These are phyloP conservation scores for Cryptosporidium muris DNA, from an alignment of 169 alveolate genomes.

Conservation along the genomic window DNA sequence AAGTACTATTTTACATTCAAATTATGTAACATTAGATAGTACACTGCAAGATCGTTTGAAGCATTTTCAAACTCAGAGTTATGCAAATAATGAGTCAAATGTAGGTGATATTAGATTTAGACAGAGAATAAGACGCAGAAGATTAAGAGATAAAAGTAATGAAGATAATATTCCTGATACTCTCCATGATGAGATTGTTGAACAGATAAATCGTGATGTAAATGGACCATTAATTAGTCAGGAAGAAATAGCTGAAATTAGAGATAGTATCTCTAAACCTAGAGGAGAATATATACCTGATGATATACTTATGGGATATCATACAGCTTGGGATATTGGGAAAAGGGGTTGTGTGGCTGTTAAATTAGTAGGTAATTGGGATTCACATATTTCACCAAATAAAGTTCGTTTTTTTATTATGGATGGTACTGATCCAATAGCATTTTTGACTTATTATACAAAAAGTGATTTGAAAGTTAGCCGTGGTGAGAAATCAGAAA, in stretches of 20 bases:
- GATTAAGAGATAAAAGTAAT: constrained; percentile 41
- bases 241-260: constrained; percentile 69
- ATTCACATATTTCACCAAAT: constrained; percentile 70
- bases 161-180: constrained; percentile 52
- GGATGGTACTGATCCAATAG: constrained; percentile 79
- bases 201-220: constrained; percentile 47
- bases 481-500: constrained; percentile 67
- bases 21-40: constrained; percentile 18
- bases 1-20: constrained; percentile 11
- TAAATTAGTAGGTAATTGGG: constrained; percentile 75
- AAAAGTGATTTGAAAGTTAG: constrained; percentile 65
- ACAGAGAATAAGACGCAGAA: constrained; percentile 53
- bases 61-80: constrained; percentile 19
- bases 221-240: constrained; percentile 15
- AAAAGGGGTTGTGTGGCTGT: constrained; percentile 78
- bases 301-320: constrained; percentile 74
- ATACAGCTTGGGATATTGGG: constrained; percentile 80
- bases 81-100: constrained; percentile 1
- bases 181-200: constrained; percentile 63
- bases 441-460: constrained; percentile 53
- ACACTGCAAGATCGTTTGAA: constrained; percentile 47
- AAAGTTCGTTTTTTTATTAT: constrained; percentile 76
- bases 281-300: constrained; percentile 75
- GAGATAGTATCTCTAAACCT: constrained; percentile 75
- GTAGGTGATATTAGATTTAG: constrained; percentile 54